phyloP scores from a whole-genome alignment of 106 monocot species.

The Dendrobium chrysotoxum region DNA sequence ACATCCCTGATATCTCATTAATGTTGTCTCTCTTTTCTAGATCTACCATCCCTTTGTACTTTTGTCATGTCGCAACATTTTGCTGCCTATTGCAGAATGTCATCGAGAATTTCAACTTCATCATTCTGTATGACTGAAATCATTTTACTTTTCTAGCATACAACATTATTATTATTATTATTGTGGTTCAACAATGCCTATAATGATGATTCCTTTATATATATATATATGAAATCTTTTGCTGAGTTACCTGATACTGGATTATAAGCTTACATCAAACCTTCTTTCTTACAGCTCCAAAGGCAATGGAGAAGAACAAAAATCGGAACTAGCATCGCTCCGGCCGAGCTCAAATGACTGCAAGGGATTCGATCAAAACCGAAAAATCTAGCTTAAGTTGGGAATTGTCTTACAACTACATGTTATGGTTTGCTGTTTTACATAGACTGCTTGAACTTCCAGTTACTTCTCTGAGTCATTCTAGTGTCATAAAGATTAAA shows the following conservation, averaged over 20 bases:
- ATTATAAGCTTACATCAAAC: not conserved
- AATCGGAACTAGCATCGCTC: conserved; percentile 23
- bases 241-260: too few species aligned
- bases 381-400: conserved; percentile 10
- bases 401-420: conserved; percentile 12
- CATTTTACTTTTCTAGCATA: not conserved
- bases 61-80: not conserved
- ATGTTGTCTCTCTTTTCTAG: not conserved
- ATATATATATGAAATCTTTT: not conserved
- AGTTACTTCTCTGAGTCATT: not conserved
- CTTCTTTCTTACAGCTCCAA: conserved; percentile 26
- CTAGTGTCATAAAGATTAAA: not conserved
- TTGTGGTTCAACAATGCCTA: too few species aligned
- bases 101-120: not conserved
- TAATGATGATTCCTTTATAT: not conserved
- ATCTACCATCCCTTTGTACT: not conserved
- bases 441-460: conserved; percentile 10
- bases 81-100: not conserved
- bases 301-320: conserved; percentile 51
- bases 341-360: conserved; percentile 4
- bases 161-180: too few species aligned
- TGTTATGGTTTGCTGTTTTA: conserved; percentile 23
- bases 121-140: not conserved
- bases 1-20: conserved; percentile 5
- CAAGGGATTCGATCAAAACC: conserved; percentile 3